These are phyloP conservation scores for Aspergillus pseudoviridinutans DNA, from an alignment of 2,329 filamentous ascomycete genomes.

Conservation along the genomic window DNA sequence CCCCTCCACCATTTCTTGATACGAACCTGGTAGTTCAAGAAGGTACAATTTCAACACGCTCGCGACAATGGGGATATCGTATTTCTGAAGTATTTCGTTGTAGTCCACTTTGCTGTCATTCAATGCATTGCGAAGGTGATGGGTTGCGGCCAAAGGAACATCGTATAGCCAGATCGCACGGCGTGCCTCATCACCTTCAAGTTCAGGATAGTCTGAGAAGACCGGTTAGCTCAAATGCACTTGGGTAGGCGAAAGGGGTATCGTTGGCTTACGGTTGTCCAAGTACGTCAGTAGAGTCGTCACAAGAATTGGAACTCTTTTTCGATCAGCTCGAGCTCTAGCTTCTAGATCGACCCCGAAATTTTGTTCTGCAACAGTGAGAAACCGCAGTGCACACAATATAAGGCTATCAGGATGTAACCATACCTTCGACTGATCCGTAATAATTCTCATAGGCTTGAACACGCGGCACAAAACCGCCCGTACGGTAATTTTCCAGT, in stretches of 20 bases:
- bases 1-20: not conserved
- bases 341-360: slow-evolving; percentile 98
- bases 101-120: slow-evolving; percentile 83
- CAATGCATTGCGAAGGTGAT: slow-evolving; percentile 75
- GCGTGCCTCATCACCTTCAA: slow-evolving; percentile 91
- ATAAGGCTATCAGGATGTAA: not conserved
- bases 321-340: slow-evolving; percentile 85
- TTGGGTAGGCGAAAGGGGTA: too few relatives aligned
- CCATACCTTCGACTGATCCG: slow-evolving; percentile 76
- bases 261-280: slow-evolving; percentile 64
- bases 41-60: slow-evolving; percentile 91
- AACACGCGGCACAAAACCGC: slow-evolving; percentile 84
- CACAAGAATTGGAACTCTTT: slow-evolving; percentile 87
- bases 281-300: slow-evolving; percentile 92
- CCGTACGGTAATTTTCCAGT: slow-evolving; percentile 94
- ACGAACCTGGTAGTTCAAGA: slow-evolving; percentile 83
- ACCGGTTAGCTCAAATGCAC: slow-evolving; percentile 4
- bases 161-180: slow-evolving; percentile 92
- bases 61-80: slow-evolving; percentile 90
- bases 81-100: slow-evolving; percentile 74
- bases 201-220: slow-evolving; percentile 73
- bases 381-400: not conserved
- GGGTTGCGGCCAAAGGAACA: slow-evolving; percentile 77
- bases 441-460: slow-evolving; percentile 98
- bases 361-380: slow-evolving; percentile 65